Percentiles rank a stretch among this genome's conserved stretches.
Conservation (phyloP, 129 eudicot species). For the Helianthus tuberosus region DNA sequence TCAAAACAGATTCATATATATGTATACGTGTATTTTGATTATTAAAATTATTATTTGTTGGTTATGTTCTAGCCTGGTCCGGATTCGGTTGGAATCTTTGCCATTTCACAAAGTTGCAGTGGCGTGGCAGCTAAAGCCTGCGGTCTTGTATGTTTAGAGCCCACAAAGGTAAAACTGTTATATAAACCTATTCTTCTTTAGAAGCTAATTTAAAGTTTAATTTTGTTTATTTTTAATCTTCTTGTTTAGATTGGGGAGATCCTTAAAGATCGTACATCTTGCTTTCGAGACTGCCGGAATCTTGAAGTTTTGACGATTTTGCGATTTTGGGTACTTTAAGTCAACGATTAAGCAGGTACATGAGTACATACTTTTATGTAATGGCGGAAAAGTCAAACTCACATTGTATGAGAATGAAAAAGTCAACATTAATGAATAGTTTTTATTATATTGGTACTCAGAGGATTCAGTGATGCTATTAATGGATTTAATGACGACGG, state of each 20-base stretch:
- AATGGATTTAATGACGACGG: slow-evolving; percentile 96
- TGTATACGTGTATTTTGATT: background rate
- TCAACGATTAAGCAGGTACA: slow-evolving; percentile 89
- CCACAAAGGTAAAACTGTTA: slow-evolving; percentile 61
- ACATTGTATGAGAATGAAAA: background rate
- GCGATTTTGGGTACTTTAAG: slow-evolving; percentile 86
- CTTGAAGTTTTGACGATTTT: slow-evolving; percentile 78
- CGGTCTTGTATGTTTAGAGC: slow-evolving; percentile 93
- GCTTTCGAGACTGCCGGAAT: slow-evolving; percentile 97
- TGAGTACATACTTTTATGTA: no score
- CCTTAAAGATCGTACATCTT: slow-evolving; percentile 96
- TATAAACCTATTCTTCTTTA: background rate
- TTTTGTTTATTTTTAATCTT: slow-evolving; percentile 1
- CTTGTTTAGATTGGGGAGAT: slow-evolving; percentile 82
- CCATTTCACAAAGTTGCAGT: slow-evolving; percentile 88
- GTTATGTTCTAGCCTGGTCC: slow-evolving; percentile 91
- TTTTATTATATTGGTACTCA: slow-evolving; percentile 21
- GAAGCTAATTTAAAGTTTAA: background rate
- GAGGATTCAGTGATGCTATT: slow-evolving; percentile 95
- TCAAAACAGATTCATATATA: background rate
- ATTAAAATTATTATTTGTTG: background rate
- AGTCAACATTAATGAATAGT: background rate
- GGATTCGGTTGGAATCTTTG: slow-evolving; percentile 97
- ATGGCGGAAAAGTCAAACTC: background rate
- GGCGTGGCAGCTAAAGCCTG: slow-evolving; percentile 99